Evolutionary conservation across 495 filamentous ascomycete species (phyloP).

Genomic region (Aspergillus homomorphus): DNA sequence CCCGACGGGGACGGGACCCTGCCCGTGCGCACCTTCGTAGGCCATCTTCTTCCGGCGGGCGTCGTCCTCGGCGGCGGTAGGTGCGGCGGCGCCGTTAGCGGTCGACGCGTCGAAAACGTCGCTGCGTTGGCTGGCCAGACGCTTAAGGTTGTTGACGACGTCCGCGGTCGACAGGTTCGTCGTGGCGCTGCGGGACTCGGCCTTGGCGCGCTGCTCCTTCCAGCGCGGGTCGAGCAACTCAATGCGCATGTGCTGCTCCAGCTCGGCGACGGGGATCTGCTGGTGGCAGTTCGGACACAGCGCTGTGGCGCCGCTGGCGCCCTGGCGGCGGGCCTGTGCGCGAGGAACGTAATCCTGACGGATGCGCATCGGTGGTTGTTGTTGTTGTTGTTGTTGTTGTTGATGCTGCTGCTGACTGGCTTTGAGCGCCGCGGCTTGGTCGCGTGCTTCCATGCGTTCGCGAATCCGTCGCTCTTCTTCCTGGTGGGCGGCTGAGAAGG

Average conservation of each 20-base stretch:
- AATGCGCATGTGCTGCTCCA: slow-evolving; percentile 93
- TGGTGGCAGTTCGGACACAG: slow-evolving; percentile 94
- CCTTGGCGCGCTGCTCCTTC: slow-evolving; percentile 91
- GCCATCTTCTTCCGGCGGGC: slow-evolving; percentile 76
- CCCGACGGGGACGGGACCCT: slow-evolving; percentile 26
- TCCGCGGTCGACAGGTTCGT: slow-evolving; percentile 85
- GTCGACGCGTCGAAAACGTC: slow-evolving; percentile 77
- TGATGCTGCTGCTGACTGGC: slow-evolving; percentile 57
- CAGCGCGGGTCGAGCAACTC: slow-evolving; percentile 93
- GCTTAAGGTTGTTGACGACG: slow-evolving; percentile 91
- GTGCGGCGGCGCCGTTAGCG: slow-evolving; percentile 20
- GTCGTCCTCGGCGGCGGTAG: slow-evolving; percentile 58
- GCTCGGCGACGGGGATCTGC: slow-evolving; percentile 77
- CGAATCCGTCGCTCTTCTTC: slow-evolving; percentile 66
- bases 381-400: slow-evolving; percentile 19
- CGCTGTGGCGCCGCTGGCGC: slow-evolving; percentile 62
- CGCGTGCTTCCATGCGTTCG: slow-evolving; percentile 64
- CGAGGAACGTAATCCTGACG: slow-evolving; percentile 87
- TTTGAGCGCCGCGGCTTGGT: slow-evolving; percentile 64
- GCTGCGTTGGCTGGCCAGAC: slow-evolving; percentile 85
- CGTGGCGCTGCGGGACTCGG: slow-evolving; percentile 75
- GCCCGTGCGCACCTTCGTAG: slow-evolving; percentile 24
- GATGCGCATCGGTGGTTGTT: slow-evolving; percentile 73
- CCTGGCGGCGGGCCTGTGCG: slow-evolving; percentile 64
- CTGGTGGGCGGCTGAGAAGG: slow-evolving; percentile 43